phyloP scores from a whole-genome alignment of 1,284 basidiomycete genomes.

The Coriolopsis trogii region DNA sequence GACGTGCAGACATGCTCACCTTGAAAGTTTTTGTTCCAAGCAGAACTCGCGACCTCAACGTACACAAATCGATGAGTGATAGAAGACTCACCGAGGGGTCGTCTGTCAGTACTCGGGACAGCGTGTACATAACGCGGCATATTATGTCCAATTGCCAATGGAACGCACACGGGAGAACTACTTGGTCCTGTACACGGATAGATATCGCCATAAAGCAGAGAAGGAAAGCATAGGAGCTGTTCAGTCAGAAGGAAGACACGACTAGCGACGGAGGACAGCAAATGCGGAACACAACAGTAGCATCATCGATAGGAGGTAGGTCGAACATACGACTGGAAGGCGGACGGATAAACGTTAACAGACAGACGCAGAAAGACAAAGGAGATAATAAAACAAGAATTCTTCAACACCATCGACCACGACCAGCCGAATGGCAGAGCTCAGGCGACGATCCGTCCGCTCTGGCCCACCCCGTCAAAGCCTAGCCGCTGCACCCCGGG shows the following conservation, averaged over 20 bases:
- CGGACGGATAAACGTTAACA: constrained; percentile 1
- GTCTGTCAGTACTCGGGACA: no score
- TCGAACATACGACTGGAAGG: background rate
- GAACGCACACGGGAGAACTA: no score
- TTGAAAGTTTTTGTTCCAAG: no score
- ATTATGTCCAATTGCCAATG: no score
- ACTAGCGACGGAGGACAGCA: constrained; percentile 7
- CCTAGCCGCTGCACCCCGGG: constrained; percentile 22
- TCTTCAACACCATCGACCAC: background rate
- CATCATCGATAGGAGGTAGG: background rate
- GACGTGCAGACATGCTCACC: no score
- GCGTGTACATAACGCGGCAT: background rate
- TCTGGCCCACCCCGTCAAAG: constrained; percentile 22
- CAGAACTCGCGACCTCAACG: no score
- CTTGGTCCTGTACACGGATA: constrained; percentile 15
- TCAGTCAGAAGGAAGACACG: background rate
- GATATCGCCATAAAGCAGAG: constrained; percentile 21
- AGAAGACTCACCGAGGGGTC: no score
- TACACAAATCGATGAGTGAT: no score
- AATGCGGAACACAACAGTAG: constrained; percentile 7
- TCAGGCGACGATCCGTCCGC: constrained; percentile 29
- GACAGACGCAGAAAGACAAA: background rate
- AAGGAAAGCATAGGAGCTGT: background rate
- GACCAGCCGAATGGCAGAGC: constrained; percentile 2
- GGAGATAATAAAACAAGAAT: constrained; percentile 5